These are phyloP conservation scores for Saccharomycopsis olivae DNA, from an alignment of 805 yeast genomes.

Conservation along the genomic window DNA sequence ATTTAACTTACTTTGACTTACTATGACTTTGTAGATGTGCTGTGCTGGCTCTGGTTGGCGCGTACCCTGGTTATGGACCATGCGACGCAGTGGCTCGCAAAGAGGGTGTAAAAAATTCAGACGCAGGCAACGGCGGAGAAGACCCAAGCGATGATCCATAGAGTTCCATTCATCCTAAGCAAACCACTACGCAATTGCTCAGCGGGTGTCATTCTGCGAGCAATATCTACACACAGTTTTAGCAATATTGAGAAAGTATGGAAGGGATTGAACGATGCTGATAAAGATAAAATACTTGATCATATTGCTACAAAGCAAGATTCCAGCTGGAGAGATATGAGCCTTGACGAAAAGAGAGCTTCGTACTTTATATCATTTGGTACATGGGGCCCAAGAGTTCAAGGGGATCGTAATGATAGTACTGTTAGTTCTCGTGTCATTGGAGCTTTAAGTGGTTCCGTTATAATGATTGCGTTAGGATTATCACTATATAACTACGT, in stretches of 20 bases:
- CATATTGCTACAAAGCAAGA: conserved; percentile 28
- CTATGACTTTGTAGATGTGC: no score
- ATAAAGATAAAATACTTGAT: conserved; percentile 27
- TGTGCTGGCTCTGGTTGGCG: no score
- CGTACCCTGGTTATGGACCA: no score
- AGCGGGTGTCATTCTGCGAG: no score
- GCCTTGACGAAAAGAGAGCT: conserved; percentile 44
- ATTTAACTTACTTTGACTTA: no score
- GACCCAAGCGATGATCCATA: no score
- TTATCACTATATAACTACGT: conserved; percentile 30
- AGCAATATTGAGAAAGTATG: conserved; percentile 19
- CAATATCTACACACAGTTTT: neutral
- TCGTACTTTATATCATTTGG: conserved; percentile 51
- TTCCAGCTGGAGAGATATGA: conserved; percentile 29
- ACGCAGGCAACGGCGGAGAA: no score
- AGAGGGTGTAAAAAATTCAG: no score
- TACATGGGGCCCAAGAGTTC: conserved; percentile 52
- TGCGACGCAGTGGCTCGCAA: no score
- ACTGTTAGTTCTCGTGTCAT: conserved; percentile 6
- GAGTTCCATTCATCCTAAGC: no score
- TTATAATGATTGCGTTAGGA: conserved; percentile 14
- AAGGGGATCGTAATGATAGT: neutral
- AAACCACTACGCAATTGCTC: no score
- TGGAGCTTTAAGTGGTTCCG: conserved; percentile 9
- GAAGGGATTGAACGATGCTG: conserved; percentile 25